Evolutionary conservation across 495 filamentous ascomycete genomes (phyloP), one percentile per base, ranked within the genome.

Genomic region (Friedmanniomyces endolithicus): DNA sequence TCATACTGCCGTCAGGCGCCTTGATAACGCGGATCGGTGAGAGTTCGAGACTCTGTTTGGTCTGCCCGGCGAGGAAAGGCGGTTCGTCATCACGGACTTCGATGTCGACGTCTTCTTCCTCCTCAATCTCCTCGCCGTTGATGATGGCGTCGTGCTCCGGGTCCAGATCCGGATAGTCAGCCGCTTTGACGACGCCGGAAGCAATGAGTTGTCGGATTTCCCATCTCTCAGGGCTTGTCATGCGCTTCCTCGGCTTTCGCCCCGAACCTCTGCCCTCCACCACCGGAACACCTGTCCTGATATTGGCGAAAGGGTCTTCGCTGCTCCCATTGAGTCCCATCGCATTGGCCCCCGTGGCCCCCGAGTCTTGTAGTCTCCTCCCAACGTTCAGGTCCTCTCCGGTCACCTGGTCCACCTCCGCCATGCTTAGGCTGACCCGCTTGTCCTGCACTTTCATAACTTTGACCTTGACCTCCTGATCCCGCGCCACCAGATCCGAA

Each of bases 101-200:
- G 59, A 98, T 98, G 68, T 98, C 92, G 9, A 97, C 78, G 67
- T 98, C 92, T 70, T 96, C 88, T 71, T 98, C 92, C 56, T 96
- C 79, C 66, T 96, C 90, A 68, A 96, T 88, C 19, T 84, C 80
- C 12, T 92, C 86, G 1, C 89, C 92, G 45, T 82, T 84, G 17
- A 95, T 70, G 0, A 88, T 88, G 16, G 86, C 84, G 56, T 95
- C 80, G 69, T 95, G 95, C 49, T 97, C 89, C 58, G 95, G 88
- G 59, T 98, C 88, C 9, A 96, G 78, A 56, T 97, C 90, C 0
- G 94, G 94, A 64, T 95, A 95, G 56, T 96, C 94, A 2, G 82
- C 80, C 0, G 87, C 88, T 58, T 89, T 92, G 19, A 86, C 85
- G 33, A 87, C 89, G 14, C 92, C 92, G 6, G 94, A 95, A 17